Base-by-base conservation (phyloP, 169 alveolate species). In the Perkinsus marinus region DNA sequence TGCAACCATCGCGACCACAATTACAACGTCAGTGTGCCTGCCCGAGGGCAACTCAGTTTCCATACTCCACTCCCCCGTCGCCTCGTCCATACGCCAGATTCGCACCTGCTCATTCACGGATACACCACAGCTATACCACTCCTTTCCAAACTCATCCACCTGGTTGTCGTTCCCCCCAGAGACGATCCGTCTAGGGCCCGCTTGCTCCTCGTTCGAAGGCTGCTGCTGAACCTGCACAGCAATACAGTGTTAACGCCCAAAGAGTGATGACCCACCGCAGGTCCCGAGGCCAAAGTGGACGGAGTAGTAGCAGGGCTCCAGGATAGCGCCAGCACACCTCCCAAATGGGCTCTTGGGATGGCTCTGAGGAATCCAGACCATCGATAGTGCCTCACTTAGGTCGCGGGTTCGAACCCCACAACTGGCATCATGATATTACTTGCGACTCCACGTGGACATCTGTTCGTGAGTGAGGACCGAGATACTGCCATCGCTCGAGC, bases 401-500 rank as follows among this genome's bases (percentile, higher is more conserved):
- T 26, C 79, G 79, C 79, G 22, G 79, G 79, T 57, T 57, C 79
- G 22, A 57, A 57, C 34, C 34, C 79, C 79, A 57, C 30, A 7
- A 30, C 79, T 0, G 5, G 34, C 5, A 57, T 57, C n/a, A n/a
- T n/a, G n/a, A n/a, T 26, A 13, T 47, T 90, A 90, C 91, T 89
- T 68, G 68, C 95, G 79, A 57, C 43, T 10, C 89, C 37, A 41
- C 30, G 46, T 57, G 39, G 90, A 43, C 43, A 39, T 90, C 90
- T 36, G 92, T 9, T n/a, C 17, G 90, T 89, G 93, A 19, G 92
- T n/a, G n/a, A 93, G 93, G 39, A 96, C 95, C 17, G 95, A 93
- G 39, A 96, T 92, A 26, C 94, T 79, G 39, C 98, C 97, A 91
- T 95, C 96, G 39, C 96, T 91, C 90, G 95, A 89, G 34, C 97